A percentile compares a stretch with the other conserved stretches of the same genome.
phyloP scores from a whole-genome alignment of 371 early-diverging fungal species.

The Lichtheimia ramosa region DNA sequence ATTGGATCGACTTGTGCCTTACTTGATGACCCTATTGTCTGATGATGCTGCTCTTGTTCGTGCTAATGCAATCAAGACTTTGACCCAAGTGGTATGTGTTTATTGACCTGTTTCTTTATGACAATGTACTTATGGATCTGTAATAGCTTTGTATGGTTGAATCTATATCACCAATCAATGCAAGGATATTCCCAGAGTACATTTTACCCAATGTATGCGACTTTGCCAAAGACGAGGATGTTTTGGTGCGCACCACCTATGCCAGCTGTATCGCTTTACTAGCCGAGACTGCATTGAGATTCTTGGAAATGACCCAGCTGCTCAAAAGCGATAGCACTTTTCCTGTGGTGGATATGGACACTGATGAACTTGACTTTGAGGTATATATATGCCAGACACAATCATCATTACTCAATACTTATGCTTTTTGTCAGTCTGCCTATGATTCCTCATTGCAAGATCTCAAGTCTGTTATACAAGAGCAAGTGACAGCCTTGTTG shows the following conservation, averaged over 20 bases:
- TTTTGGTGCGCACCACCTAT: conserved; percentile 79
- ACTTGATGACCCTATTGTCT: conserved; percentile 67
- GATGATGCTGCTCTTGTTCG: conserved; percentile 78
- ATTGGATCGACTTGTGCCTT: conserved; percentile 85
- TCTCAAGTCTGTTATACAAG: conserved; percentile 73
- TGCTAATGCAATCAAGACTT: conserved; percentile 68
- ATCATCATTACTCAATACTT: neutral
- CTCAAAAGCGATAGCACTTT: conserved; percentile 59
- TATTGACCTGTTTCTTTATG: neutral
- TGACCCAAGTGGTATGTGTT: conserved; percentile 80
- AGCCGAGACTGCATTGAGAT: conserved; percentile 78
- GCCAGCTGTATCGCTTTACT: conserved; percentile 79
- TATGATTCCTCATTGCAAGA: conserved; percentile 77
- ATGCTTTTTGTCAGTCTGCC: conserved; percentile 47
- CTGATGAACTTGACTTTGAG: conserved; percentile 60
- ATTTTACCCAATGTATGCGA: conserved; percentile 75
- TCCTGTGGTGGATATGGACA: conserved; percentile 54
- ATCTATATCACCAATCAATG: conserved; percentile 78
- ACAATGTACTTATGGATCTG: neutral
- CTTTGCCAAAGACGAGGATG: conserved; percentile 72
- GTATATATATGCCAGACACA: conserved; percentile 18
- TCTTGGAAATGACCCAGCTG: conserved; percentile 72
- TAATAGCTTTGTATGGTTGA: conserved; percentile 72
- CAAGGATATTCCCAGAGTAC: conserved; percentile 87
- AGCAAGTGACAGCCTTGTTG: conserved; percentile 66